Evolutionary conservation across 2,329 filamentous ascomycete species (phyloP), one percentile per base, ranked within the genome.

Genomic region (Trichoderma afroharzianum): DNA sequence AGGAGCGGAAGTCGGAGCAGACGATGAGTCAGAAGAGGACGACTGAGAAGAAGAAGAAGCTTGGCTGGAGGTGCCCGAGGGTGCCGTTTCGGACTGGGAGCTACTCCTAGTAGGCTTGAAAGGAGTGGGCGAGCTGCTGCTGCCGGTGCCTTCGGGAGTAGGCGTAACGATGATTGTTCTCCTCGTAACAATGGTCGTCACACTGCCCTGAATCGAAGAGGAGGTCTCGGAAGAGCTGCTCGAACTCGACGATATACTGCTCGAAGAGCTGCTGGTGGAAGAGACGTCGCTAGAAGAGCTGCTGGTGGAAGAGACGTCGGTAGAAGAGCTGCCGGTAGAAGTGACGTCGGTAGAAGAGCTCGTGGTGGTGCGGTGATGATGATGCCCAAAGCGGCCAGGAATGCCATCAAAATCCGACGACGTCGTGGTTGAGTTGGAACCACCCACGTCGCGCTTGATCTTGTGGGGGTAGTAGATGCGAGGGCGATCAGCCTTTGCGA

Each of bases 381-480:
- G 15, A 21, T 47, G 50, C 18, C 50, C 63, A 8, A 67, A 30
- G 14, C 30, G 24, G 53, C 33, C 53, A 26, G 50, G 33, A 15
- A 67, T 28, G 53, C 26, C 33, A 14, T 36, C 63, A 26, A 67
- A 21, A 4, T 57, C 63, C 18, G 15, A 26, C 24, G 32, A 28
- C 9, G 63, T 43, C 63, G 63, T 39, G 15, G 21, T 58, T 15
- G 77, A 78, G 76, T 87, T 87, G 72, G 76, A 75, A 39, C 33
- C 28, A 14, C 14, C n/a, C 68, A 84, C 81, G 72, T 86, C 81
- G 69, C 87, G 84, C 80, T 86, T 89, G 76, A 90, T 82, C 57
- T 88, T 83, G 70, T 85, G 83, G 14, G 88, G 88, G 73, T 86
- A 89, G 78, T 89, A 90, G 76, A 88, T 87, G 77, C 83, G 85